phyloP scores from a whole-genome alignment of 2,329 filamentous ascomycete species.

The Pestalotiopsis sp. region DNA sequence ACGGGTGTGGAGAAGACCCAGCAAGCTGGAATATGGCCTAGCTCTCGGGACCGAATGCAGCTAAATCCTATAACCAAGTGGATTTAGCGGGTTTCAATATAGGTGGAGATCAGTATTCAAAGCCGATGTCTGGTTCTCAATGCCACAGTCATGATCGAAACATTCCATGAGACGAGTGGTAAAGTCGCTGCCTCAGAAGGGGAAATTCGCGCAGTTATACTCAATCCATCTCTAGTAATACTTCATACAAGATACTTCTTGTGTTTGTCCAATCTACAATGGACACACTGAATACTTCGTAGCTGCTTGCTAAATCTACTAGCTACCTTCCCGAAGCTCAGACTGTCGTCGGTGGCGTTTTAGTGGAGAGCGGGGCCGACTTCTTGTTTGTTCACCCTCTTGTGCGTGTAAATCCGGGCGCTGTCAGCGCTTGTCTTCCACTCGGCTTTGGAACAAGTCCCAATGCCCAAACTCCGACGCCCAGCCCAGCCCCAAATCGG shows the following conservation, averaged over 20 bases:
- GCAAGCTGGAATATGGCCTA: not conserved
- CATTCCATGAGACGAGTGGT: not conserved
- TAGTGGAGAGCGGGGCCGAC: not conserved
- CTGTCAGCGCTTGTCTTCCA: not conserved
- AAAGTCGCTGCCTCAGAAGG: not conserved
- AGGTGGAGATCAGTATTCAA: not conserved
- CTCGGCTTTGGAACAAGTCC: not conserved
- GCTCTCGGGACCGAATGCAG: not conserved
- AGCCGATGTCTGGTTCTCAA: not conserved
- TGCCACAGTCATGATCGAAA: not conserved
- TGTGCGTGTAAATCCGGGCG: not conserved
- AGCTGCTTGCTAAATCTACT: no score
- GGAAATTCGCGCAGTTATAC: no score
- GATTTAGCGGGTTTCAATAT: not conserved
- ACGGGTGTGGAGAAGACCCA: not conserved
- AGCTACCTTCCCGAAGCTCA: no score
- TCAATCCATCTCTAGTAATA: no score
- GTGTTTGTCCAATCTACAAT: no score
- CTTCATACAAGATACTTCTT: no score
- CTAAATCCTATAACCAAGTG: not conserved
- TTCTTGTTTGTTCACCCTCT: not conserved
- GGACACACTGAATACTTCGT: not conserved
- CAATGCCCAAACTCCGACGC: not conserved
- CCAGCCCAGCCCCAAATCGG: not conserved
- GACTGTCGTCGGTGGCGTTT: not conserved